Conservation (phyloP, 2,329 filamentous ascomycete species). For the Epichloe glyceriae region DNA sequence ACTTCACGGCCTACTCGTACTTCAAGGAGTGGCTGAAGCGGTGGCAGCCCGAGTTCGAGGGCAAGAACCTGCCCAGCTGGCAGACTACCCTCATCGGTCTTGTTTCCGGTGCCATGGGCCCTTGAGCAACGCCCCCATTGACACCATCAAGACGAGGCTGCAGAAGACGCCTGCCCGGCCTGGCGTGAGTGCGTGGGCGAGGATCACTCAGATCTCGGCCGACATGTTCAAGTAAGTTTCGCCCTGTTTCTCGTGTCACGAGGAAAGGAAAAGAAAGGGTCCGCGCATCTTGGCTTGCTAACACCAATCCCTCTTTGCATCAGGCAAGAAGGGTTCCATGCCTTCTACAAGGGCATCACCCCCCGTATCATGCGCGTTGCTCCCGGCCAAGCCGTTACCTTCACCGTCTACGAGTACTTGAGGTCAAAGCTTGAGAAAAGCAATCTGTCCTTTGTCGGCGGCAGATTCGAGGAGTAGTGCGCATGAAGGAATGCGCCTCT, state of each 20-base stretch:
- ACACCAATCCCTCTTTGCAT: conserved; percentile 5
- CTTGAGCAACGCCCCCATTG: conserved; percentile 91
- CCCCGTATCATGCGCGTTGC: conserved; percentile 95
- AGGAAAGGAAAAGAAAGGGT: not conserved
- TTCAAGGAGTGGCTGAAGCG: conserved; percentile 69
- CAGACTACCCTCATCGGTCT: conserved; percentile 88
- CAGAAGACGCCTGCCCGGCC: conserved; percentile 78
- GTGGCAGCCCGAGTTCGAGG: conserved; percentile 55
- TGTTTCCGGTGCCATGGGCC: conserved; percentile 87
- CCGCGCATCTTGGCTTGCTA: not conserved
- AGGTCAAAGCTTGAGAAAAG: conserved; percentile 60
- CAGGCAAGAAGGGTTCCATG: conserved; percentile 81
- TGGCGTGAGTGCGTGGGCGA: conserved; percentile 65
- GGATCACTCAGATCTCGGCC: conserved; percentile 65
- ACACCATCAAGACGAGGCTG: conserved; percentile 95
- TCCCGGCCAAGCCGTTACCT: conserved; percentile 74
- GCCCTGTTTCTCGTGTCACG: not conserved
- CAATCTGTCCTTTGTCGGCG: conserved; percentile 44
- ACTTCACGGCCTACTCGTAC: conserved; percentile 96
- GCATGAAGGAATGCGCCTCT: not conserved
- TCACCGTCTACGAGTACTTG: conserved; percentile 66
- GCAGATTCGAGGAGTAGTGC: conserved; percentile 52
- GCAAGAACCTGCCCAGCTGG: conserved; percentile 61
- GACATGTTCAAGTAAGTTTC: conserved; percentile 65
- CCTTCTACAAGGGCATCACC: conserved; percentile 99